Evolutionary conservation across 192 early-diverging fungal genomes (phyloP).

Genomic region (Backusella circina): DNA sequence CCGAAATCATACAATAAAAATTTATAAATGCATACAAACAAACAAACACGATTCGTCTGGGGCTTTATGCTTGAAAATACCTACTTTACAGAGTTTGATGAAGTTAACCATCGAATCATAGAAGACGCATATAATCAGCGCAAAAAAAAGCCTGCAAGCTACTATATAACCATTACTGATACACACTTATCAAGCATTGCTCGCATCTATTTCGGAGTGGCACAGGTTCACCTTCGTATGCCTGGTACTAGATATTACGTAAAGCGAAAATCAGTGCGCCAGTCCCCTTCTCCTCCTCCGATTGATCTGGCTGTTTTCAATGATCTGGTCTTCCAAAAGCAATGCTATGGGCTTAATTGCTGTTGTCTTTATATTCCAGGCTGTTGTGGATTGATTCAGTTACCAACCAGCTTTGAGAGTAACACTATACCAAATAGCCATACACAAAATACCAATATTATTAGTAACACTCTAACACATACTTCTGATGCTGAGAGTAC

Average conservation of each 20-base stretch:
- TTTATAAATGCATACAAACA: not conserved
- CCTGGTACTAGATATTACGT: conserved; percentile 37
- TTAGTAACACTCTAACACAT: not conserved
- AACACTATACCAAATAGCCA: not conserved
- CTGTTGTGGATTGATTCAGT: not conserved
- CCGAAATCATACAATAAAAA: not conserved
- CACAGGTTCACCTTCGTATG: conserved; percentile 29
- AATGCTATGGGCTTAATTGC: not conserved
- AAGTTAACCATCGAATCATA: conserved; percentile 17
- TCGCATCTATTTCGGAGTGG: conserved; percentile 29
- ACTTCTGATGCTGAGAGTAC: not conserved
- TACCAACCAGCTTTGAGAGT: not conserved
- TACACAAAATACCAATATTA: not conserved
- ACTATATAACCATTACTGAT: conserved; percentile 25
- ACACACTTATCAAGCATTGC: conserved; percentile 12
- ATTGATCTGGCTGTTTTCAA: not conserved
- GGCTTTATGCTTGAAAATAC: conserved; percentile 37
- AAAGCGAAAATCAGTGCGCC: not conserved
- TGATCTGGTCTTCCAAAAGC: not conserved
- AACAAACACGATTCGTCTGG: conserved; percentile 8
- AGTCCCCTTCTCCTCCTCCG: not conserved
- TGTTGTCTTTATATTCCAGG: not conserved
- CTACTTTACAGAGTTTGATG: conserved; percentile 28
- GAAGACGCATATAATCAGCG: conserved; percentile 19
- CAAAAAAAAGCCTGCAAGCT: conserved; percentile 10